A percentile compares a stretch with the other conserved stretches of the same genome.
These are phyloP conservation scores for Hypholoma sublateritium DNA, from an alignment of 768 basidiomycete species.

Conservation along the genomic window DNA sequence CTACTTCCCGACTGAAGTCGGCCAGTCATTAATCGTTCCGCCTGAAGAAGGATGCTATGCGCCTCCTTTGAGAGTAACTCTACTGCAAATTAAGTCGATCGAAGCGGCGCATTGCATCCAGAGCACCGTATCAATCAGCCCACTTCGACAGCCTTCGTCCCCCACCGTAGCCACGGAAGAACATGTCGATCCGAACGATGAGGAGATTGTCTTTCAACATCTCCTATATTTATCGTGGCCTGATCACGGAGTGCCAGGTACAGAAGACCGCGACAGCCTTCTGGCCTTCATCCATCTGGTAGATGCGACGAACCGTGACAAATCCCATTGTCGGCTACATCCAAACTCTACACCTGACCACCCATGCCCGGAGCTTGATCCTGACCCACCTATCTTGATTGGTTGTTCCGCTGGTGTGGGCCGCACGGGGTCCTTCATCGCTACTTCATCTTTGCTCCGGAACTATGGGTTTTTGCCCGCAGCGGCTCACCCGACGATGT, in stretches of 20 bases:
- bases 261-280: constrained; percentile 57
- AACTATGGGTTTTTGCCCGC: constrained; percentile 46
- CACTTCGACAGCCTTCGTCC: constrained; percentile 20
- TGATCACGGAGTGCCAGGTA: constrained; percentile 77
- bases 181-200: constrained; percentile 19
- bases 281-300: constrained; percentile 65
- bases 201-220: constrained; percentile 61
- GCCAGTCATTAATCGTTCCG: constrained; percentile 45
- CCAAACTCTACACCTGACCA: constrained; percentile 12
- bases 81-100: constrained; percentile 45
- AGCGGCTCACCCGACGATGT: constrained; percentile 26
- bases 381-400: constrained; percentile 77
- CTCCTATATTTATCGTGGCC: constrained; percentile 80
- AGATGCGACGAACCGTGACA: constrained; percentile 57
- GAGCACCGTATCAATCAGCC: constrained; percentile 58
- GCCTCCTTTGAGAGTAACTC: constrained; percentile 55
- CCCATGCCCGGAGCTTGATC: constrained; percentile 30
- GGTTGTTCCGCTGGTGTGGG: constrained; percentile 90
- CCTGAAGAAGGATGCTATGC: constrained; percentile 44
- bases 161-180: constrained; percentile 8
- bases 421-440: constrained; percentile 84
- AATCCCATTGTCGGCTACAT: constrained; percentile 26
- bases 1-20: constrained; percentile 69
- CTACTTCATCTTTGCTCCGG: constrained; percentile 77
- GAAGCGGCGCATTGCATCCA: constrained; percentile 59